Percentiles rank a stretch among this genome's conserved stretches.
Evolutionary conservation across 2,329 filamentous ascomycete species (phyloP).

Genomic region (Pseudogymnoascus sp.): DNA sequence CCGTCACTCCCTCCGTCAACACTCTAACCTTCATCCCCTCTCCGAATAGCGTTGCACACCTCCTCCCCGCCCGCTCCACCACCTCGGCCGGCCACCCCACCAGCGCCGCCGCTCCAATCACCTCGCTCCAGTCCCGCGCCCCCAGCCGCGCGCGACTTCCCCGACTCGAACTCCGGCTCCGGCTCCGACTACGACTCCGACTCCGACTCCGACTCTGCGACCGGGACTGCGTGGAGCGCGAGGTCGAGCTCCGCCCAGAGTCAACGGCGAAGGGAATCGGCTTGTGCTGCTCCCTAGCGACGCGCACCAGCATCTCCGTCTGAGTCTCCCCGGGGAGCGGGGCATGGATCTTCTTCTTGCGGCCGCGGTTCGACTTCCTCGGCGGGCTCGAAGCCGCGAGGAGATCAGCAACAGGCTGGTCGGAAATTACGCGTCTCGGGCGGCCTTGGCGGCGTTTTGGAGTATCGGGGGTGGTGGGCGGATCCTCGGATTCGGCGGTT

Average conservation of each 20-base stretch:
- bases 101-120: slow-evolving; percentile 69
- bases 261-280: not conserved
- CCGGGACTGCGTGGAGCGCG: not conserved
- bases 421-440: not conserved
- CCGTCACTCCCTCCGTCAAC: slow-evolving; percentile 35
- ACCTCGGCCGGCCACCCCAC: slow-evolving; percentile 51
- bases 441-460: not conserved
- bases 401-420: not conserved
- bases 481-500: not conserved
- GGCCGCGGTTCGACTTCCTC: not conserved
- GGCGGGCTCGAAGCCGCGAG: not conserved
- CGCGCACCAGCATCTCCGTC: slow-evolving; percentile 37
- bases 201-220: not conserved
- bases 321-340: slow-evolving; percentile 38
- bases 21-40: slow-evolving; percentile 59
- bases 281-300: slow-evolving; percentile 34
- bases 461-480: not conserved
- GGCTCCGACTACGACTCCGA: not conserved
- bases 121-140: slow-evolving; percentile 72
- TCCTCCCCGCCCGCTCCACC: slow-evolving; percentile 58
- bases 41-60: slow-evolving; percentile 68
- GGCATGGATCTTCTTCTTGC: slow-evolving; percentile 36
- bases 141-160: slow-evolving; percentile 27
- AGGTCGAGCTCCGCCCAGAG: not conserved
- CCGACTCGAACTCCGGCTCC: slow-evolving; percentile 14